Percentiles rank a stretch among this genome's conserved stretches.
Conservation (phyloP, 179 eudicot genomes). For the Silene noctiflora region DNA sequence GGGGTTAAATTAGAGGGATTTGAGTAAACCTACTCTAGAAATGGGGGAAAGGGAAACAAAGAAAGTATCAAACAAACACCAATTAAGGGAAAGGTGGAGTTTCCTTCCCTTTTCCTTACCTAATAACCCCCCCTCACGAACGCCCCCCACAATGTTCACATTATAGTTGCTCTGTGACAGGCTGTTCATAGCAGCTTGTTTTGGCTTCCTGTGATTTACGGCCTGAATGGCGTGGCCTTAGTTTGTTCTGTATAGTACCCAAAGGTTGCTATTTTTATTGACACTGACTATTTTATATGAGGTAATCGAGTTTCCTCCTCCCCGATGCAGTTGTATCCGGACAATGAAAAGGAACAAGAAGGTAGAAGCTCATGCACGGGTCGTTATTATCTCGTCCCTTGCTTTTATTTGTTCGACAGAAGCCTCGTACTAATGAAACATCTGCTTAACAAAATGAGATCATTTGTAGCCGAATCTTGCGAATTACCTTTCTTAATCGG, state of each 20-base stretch:
- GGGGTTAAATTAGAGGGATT: no score
- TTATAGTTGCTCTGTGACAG: not conserved
- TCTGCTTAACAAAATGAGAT: conserved; percentile 45
- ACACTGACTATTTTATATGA: not conserved
- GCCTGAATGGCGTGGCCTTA: not conserved
- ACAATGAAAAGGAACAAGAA: conserved; percentile 28
- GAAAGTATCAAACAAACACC: no score
- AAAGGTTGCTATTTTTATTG: not conserved
- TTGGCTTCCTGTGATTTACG: not conserved
- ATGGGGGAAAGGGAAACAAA: no score
- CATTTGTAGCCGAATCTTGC: conserved; percentile 36
- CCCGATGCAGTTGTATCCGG: conserved; percentile 51
- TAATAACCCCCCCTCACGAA: no score
- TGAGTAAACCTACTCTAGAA: no score
- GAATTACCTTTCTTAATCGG: conserved; percentile 27
- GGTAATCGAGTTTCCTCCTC: conserved; percentile 1
- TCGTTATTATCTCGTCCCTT: conserved; percentile 66
- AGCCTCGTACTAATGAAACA: conserved; percentile 38
- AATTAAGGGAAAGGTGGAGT: no score
- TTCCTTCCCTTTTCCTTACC: no score
- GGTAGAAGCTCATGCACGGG: conserved; percentile 23
- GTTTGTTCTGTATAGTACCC: not conserved
- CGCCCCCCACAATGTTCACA: not conserved
- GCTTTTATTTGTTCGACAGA: conserved; percentile 53
- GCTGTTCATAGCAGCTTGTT: not conserved